Base-by-base conservation (phyloP, 495 filamentous ascomycete genomes). In the Xylaria cubensis region DNA sequence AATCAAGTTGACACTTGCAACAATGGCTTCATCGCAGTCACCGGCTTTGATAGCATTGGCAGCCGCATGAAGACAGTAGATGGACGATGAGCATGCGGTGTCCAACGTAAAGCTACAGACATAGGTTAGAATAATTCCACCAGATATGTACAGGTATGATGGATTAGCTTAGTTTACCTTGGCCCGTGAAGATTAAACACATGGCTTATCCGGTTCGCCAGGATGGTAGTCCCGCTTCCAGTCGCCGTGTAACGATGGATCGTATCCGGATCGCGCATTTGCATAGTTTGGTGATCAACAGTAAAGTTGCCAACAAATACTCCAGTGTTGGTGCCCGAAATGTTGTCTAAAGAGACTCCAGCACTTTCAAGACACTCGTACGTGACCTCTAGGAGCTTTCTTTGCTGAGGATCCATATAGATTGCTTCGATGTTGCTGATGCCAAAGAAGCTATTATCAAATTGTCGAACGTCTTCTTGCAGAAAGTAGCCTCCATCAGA, bases 41-140 rank as follows among this genome's bases (percentile, higher is more conserved):
- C 75, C 65, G 10, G 61, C 72, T 2, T 80, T 71, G 0, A 88
- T 59, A 26, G 76, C 78, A n/a, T 77, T 74, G 64, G 79, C 82
- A 0, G 80, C 87, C 61, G 77, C 74, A 72, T 89, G 85, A 12
- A 87, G 65, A 1, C 85, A 85, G 7, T 85, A 78, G 5, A 90
- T 72, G 44, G 81, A 83, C 2, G 84, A 85, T 3, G 87, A 88
- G 71, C 88, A 90, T 1, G 86, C 88, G 4, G 87, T 89, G 64
- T 90, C 85, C 21, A 88, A 79, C 1, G 82, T 84, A 75, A 88
- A 77, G 0, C 80, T 83, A 84, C 3, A 44, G 13, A 1, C 1
- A 15, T 44, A 13, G 3, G 3, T 15, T 34, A 34, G n/a, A n/a
- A n/a, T n/a, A n/a, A n/a, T n/a, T n/a, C n/a, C n/a, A n/a, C n/a